These are phyloP conservation scores for Plasmodium chabaudi DNA, from an alignment of 169 alveolate genomes.

Conservation along the genomic window DNA sequence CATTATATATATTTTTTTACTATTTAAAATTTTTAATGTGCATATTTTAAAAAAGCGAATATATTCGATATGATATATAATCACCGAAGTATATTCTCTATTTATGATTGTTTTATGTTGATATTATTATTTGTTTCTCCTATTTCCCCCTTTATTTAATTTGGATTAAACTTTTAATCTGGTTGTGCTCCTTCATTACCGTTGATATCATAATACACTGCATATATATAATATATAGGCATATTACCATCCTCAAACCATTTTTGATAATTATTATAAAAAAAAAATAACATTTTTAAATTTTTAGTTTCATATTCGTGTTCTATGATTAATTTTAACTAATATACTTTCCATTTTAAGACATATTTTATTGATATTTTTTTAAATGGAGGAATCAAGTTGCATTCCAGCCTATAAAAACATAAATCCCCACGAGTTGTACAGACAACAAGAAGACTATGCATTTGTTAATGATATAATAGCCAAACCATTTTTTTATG, in stretches of 20 bases:
- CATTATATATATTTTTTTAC: conserved; percentile 16
- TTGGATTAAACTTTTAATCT: too few relatives aligned
- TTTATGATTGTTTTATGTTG: background rate
- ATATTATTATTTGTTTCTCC: conserved; percentile 3
- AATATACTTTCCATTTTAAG: too few relatives aligned
- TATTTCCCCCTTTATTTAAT: too few relatives aligned
- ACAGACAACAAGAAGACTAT: conserved; percentile 72
- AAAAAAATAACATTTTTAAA: too few relatives aligned
- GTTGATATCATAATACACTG: background rate
- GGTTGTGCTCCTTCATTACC: too few relatives aligned
- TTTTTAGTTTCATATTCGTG: too few relatives aligned
- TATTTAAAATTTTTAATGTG: conserved; percentile 19
- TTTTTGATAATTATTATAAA: too few relatives aligned
- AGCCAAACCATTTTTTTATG: conserved; percentile 44
- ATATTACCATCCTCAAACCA: background rate
- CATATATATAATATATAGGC: background rate
- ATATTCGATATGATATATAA: background rate
- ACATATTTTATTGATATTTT: background rate
- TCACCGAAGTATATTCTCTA: conserved; percentile 2
- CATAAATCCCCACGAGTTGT: conserved; percentile 34
- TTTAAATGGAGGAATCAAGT: conserved; percentile 47
- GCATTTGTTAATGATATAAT: conserved; percentile 60
- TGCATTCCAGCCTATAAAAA: conserved; percentile 62
- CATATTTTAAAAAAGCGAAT: conserved; percentile 16
- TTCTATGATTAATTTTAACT: too few relatives aligned